Conservation (phyloP, 257 asterid genomes). For the Avicennia marina region DNA sequence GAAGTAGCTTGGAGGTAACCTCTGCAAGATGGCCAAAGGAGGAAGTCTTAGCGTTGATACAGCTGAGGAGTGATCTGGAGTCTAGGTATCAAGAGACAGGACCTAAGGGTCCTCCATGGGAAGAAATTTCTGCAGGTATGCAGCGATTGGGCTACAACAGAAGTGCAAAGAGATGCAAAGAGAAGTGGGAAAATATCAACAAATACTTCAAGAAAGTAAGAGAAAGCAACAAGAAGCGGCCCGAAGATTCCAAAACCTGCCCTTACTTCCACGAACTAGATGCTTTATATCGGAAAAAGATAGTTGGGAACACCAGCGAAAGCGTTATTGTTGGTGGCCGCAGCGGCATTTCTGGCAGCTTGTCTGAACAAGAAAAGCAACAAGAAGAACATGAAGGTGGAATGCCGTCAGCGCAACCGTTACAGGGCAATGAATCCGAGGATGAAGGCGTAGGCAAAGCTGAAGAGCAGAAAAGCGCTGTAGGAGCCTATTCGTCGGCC, state of each 20-base stretch:
- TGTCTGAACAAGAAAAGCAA: constrained; percentile 1
- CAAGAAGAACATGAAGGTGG: constrained; percentile 16
- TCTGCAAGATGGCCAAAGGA: constrained; percentile 42
- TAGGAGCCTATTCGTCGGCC: constrained; percentile 13
- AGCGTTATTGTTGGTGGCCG: too few species aligned
- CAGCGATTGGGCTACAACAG: constrained; percentile 37
- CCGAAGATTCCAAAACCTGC: constrained; percentile 39
- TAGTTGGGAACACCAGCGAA: constrained; percentile 8
- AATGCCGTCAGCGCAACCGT: constrained; percentile 1
- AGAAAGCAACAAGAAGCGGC: constrained; percentile 39
- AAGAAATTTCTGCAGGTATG: constrained; percentile 36
- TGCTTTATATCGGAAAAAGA: constrained; percentile 23
- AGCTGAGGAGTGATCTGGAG: constrained; percentile 33
- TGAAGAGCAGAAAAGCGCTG: not conserved
- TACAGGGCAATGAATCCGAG: constrained; percentile 1
- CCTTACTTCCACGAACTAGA: constrained; percentile 38
- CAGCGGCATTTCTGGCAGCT: constrained; percentile 1
- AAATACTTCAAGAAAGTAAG: constrained; percentile 51
- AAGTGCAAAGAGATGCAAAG: constrained; percentile 51
- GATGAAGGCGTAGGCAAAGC: constrained; percentile 9
- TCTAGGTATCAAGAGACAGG: constrained; percentile 28
- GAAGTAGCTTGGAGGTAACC: constrained; percentile 12
- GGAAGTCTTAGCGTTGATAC: constrained; percentile 42
- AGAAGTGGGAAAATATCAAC: constrained; percentile 67
- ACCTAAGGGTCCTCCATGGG: constrained; percentile 42